Conservation (phyloP, 2,329 filamentous ascomycete species). For the Fusarium longipes region DNA sequence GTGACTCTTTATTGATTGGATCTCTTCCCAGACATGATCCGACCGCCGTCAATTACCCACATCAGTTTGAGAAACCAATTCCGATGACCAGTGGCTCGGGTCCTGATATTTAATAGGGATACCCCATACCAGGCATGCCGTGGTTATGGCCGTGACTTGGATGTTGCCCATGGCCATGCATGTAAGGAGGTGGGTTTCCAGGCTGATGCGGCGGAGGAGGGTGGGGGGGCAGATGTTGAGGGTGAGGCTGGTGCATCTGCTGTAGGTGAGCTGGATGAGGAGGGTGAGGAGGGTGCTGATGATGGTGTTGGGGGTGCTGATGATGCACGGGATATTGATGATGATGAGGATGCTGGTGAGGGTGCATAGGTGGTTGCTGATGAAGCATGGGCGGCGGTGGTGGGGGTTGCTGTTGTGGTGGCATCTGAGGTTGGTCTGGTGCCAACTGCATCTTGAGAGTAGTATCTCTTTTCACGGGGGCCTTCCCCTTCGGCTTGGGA, state of each 20-base stretch:
- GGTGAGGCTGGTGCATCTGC: slow-evolving; percentile 37
- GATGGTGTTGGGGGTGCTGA: slow-evolving; percentile 27
- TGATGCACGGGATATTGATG: slow-evolving; percentile 35
- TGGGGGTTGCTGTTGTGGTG: slow-evolving; percentile 21
- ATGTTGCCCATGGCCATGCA: slow-evolving; percentile 39
- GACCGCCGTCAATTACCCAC: neutral
- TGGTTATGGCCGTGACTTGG: slow-evolving; percentile 26
- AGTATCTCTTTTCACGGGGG: slow-evolving; percentile 50
- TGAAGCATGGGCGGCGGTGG: slow-evolving; percentile 28
- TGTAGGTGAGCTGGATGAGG: slow-evolving; percentile 33
- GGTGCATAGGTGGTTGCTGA: slow-evolving; percentile 33
- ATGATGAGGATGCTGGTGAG: slow-evolving; percentile 29
- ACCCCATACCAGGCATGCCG: slow-evolving; percentile 47
- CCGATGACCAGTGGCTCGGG: neutral
- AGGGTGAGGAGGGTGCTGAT: slow-evolving; percentile 30
- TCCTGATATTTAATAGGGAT: slow-evolving; percentile 38
- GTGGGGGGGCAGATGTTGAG: slow-evolving; percentile 35
- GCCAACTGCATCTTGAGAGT: slow-evolving; percentile 43
- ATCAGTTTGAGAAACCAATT: neutral
- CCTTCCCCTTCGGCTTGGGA: slow-evolving; percentile 54
- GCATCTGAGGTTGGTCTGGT: slow-evolving; percentile 31
- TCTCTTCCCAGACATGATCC: neutral
- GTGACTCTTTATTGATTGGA: slow-evolving; percentile 14
- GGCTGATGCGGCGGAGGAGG: slow-evolving; percentile 40
- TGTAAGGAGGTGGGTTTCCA: slow-evolving; percentile 36